Evolutionary conservation across 179 eudicot species (phyloP).

Genomic region (Heliamphora pulchella): DNA sequence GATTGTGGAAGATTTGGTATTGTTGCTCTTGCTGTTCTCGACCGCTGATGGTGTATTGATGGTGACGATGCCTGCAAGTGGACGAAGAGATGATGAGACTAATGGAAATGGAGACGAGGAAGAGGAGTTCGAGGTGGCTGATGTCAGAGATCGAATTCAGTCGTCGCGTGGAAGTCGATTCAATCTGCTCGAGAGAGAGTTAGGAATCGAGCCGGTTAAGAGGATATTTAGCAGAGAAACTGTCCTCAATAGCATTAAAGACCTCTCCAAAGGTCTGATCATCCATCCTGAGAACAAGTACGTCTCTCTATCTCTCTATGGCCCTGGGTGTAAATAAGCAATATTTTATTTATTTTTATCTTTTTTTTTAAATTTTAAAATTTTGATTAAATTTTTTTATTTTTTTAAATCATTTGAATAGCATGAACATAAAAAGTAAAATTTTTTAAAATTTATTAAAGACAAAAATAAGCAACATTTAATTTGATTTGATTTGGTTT

Average conservation of each 20-base stretch:
- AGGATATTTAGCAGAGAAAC: constrained; percentile 32
- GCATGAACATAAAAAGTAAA: too few relatives aligned
- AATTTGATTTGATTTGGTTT: too few relatives aligned
- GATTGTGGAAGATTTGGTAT: not conserved
- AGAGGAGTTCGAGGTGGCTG: constrained; percentile 29
- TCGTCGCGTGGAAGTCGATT: constrained; percentile 50
- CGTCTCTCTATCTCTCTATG: too few relatives aligned
- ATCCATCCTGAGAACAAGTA: constrained; percentile 66
- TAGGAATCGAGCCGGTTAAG: constrained; percentile 23
- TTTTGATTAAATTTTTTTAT: too few relatives aligned
- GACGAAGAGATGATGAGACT: constrained; percentile 19
- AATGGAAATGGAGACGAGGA: constrained; percentile 11
- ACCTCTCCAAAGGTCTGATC: constrained; percentile 34
- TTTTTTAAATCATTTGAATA: too few relatives aligned
- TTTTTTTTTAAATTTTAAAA: too few relatives aligned
- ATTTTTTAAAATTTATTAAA: too few relatives aligned
- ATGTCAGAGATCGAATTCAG: constrained; percentile 33
- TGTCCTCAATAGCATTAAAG: constrained; percentile 36
- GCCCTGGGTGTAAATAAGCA: too few relatives aligned
- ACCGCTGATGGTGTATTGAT: not conserved
- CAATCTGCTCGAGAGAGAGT: constrained; percentile 32
- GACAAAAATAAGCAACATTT: too few relatives aligned
- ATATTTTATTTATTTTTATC: too few relatives aligned
- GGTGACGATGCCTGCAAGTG: not conserved
- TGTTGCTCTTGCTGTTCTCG: not conserved